A percentile compares a stretch with the other conserved stretches of the same genome.
Evolutionary conservation across 306 rosid species (phyloP).

Genomic region (Senna siamea): DNA sequence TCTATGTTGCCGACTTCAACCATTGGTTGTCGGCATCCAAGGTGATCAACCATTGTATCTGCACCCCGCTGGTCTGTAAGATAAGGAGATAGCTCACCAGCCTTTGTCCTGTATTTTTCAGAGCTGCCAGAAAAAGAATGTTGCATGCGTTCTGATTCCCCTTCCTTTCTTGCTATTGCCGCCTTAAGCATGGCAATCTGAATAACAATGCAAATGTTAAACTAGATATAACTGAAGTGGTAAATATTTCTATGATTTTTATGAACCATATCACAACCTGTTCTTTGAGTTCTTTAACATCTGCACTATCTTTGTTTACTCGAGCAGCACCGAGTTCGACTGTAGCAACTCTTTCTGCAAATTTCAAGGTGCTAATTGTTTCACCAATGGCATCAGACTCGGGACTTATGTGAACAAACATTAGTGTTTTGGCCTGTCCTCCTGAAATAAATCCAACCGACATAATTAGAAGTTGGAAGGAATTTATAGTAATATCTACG

Average conservation of each 20-base stretch:
- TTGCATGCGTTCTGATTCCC: constrained; percentile 46
- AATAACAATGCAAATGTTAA: constrained; percentile 27
- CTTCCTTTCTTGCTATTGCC: constrained; percentile 75
- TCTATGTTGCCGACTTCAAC: constrained; percentile 60
- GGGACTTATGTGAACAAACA: constrained; percentile 97
- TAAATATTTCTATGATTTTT: constrained; percentile 29
- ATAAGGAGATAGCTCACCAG: constrained; percentile 64
- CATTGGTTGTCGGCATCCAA: constrained; percentile 56
- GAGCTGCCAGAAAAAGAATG: constrained; percentile 62
- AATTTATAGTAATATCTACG: background rate
- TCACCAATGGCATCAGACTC: constrained; percentile 82
- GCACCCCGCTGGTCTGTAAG: constrained; percentile 46
- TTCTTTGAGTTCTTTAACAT: constrained; percentile 91
- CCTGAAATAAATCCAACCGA: constrained; percentile 55
- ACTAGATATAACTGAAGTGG: background rate
- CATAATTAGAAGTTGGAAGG: constrained; percentile 15
- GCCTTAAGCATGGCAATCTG: constrained; percentile 84
- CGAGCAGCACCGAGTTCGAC: constrained; percentile 96
- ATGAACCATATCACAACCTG: constrained; percentile 55
- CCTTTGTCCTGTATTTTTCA: constrained; percentile 55
- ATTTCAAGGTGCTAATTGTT: constrained; percentile 89
- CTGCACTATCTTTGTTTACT: constrained; percentile 80
- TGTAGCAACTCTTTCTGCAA: constrained; percentile 95
- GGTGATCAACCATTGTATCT: constrained; percentile 46
- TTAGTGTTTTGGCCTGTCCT: constrained; percentile 94